Evolutionary conservation across 139 green algal species (phyloP), one percentile per base, ranked within the genome.

Genomic region (Axilococcus clingmanii): DNA sequence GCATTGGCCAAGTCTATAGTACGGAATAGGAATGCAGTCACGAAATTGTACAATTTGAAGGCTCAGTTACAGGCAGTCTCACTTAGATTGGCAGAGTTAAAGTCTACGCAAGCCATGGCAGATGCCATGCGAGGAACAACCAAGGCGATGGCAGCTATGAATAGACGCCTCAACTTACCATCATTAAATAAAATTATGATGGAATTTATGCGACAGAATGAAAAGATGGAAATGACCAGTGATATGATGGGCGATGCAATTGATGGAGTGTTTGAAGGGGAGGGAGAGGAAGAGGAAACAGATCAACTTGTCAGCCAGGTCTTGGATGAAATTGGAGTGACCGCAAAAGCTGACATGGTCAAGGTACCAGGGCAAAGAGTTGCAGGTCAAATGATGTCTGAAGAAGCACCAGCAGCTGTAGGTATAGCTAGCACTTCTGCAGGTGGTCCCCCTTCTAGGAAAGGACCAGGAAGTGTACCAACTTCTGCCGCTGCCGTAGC

Each of bases 1-100:
- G 87, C 98, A 19, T 96, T 98, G 85, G 93, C 93, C 23, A 98
- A 97, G 68, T 94, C 85, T 5, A 54, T 99, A 7, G 84, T 99
- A 11, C 77, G 93, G n/a, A 99, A 95, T 64, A 66, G 92, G 30
- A 78, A 93, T 57, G 82, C 89, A n/a, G 86, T 98, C 17, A 96
- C 84, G 29, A 98, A 98, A 65, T 87, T 98, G 57, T 90, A 94
- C 59, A 72, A 66, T 12, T 77, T 97, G 4, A 97, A 97, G 58
- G 87, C 79, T 0, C 91, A 99, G 74, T 75, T 99, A 40, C 92
- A 98, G 58, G 90, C 82, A 16, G 83, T 99, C 19, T 96, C 87
- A 2, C 61, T 99, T 40, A 63, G 89, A 15, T 85, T 99, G 40
- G 71, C 81, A 78, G 87, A 87, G 11, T 69, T 97, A 29, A 98